Evolutionary conservation across 345 rosid genomes (phyloP).

Genomic region (Chamaenerion angustifolium): DNA sequence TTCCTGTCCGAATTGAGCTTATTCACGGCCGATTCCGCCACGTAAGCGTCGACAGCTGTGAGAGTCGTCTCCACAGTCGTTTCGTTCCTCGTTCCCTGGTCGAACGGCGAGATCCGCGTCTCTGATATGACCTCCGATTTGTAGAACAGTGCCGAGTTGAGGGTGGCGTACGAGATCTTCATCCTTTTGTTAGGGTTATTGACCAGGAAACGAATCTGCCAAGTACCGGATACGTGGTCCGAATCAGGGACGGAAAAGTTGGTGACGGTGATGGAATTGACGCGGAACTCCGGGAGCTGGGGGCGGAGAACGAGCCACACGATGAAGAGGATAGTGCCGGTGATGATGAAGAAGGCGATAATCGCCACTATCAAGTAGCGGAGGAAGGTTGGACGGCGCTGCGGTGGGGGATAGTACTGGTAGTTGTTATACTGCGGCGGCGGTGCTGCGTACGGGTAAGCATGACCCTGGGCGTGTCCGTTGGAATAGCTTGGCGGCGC

Average conservation of each 20-base stretch:
- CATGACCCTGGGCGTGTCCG: conserved; percentile 18
- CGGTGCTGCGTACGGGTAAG: conserved; percentile 32
- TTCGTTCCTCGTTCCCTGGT: conserved; percentile 31
- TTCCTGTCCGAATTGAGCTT: conserved; percentile 27
- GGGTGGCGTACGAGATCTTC: conserved; percentile 24
- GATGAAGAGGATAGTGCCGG: conserved; percentile 39
- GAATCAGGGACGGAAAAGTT: conserved; percentile 34
- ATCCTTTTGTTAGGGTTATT: conserved; percentile 70
- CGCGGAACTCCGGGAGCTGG: conserved; percentile 33
- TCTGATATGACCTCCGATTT: conserved; percentile 16
- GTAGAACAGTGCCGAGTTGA: conserved; percentile 14
- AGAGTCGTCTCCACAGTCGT: conserved; percentile 20
- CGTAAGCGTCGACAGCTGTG: conserved; percentile 29
- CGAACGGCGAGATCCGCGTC: conserved; percentile 45
- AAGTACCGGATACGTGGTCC: conserved; percentile 26
- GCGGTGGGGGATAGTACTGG: conserved; percentile 20
- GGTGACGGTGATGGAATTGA: conserved; percentile 44
- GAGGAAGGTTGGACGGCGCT: conserved; percentile 30
- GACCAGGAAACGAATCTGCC: conserved; percentile 39
- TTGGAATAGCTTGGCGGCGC: conserved; percentile 27
- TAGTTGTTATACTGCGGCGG: conserved; percentile 16
- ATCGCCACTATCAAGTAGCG: conserved; percentile 32
- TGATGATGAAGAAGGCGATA: conserved; percentile 17
- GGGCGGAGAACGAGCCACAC: conserved; percentile 64
- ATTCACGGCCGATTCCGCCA: conserved; percentile 12